A percentile compares a stretch with the other conserved stretches of the same genome.
Evolutionary conservation across 2,329 filamentous ascomycete genomes (phyloP).

Genomic region (Colletotrichum truncatum): DNA sequence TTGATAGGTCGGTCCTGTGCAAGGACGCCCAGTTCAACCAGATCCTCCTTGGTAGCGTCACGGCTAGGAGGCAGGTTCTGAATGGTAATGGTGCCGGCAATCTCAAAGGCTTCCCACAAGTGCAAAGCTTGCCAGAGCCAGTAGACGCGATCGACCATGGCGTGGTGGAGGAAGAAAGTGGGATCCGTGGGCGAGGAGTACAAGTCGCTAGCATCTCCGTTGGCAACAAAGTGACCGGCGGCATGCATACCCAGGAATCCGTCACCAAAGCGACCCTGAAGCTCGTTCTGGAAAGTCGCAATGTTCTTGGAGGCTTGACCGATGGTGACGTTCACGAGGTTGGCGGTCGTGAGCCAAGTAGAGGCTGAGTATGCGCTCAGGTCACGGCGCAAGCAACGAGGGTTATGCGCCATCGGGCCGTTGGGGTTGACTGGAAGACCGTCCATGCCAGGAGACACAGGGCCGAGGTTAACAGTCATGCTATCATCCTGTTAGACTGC

Average conservation of each 20-base stretch:
- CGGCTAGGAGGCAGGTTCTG: constrained; percentile 34
- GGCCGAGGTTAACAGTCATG: constrained; percentile 40
- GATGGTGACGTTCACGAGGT: constrained; percentile 36
- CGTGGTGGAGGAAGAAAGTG: constrained; percentile 37
- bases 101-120: constrained; percentile 20
- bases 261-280: constrained; percentile 40
- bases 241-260: constrained; percentile 37
- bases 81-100: constrained; percentile 35
- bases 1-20: constrained; percentile 38
- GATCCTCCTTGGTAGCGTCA: constrained; percentile 35
- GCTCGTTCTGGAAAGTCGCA: constrained; percentile 38
- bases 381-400: constrained; percentile 43
- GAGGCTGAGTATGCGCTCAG: constrained; percentile 33
- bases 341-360: constrained; percentile 33
- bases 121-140: constrained; percentile 40
- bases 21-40: constrained; percentile 37
- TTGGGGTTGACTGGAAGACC: background rate
- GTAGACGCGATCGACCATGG: constrained; percentile 37
- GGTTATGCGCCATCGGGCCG: constrained; percentile 34
- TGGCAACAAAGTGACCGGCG: constrained; percentile 40
- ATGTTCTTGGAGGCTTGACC: constrained; percentile 32
- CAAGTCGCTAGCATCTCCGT: constrained; percentile 35
- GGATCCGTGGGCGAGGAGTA: constrained; percentile 37
- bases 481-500: constrained; percentile 3
- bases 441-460: constrained; percentile 34